These are phyloP conservation scores for Macrophomina phaseolina DNA, from an alignment of 2,329 filamentous ascomycete species.

Conservation along the genomic window DNA sequence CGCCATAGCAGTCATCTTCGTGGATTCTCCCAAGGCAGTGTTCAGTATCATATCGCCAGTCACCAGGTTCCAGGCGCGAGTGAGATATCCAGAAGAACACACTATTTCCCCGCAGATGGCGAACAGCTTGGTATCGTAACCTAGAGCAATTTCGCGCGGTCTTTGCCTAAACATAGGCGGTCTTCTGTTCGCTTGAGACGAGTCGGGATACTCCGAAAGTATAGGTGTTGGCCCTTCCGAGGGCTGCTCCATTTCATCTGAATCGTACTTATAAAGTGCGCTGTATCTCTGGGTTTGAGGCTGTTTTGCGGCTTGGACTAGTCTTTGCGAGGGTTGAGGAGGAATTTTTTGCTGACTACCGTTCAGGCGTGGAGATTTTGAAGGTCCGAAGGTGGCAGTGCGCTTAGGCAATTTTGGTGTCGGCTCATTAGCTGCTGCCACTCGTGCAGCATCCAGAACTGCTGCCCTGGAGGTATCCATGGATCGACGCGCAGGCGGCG, in stretches of 20 bases:
- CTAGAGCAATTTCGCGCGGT: slow-evolving; percentile 77
- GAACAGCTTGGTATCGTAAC: slow-evolving; percentile 84
- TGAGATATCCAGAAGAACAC: slow-evolving; percentile 85
- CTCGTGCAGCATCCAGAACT: slow-evolving; percentile 10
- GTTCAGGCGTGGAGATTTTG: slow-evolving; percentile 9
- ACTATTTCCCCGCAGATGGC: slow-evolving; percentile 88
- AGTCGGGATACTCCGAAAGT: slow-evolving; percentile 77
- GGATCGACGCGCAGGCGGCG: slow-evolving; percentile 43
- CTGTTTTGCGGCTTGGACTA: background rate
- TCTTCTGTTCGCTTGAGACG: slow-evolving; percentile 81
- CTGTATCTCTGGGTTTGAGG: slow-evolving; percentile 16
- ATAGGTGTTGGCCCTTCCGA: slow-evolving; percentile 59
- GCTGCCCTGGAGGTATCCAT: slow-evolving; percentile 34
- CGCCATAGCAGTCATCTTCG: slow-evolving; percentile 78
- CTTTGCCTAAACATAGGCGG: slow-evolving; percentile 77
- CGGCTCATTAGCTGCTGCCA: slow-evolving; percentile 6
- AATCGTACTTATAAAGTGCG: slow-evolving; percentile 45
- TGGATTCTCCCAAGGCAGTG: slow-evolving; percentile 67
- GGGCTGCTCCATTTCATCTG: slow-evolving; percentile 54
- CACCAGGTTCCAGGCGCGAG: slow-evolving; percentile 83
- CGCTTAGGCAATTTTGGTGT: slow-evolving; percentile 37
- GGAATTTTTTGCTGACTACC: slow-evolving; percentile 5
- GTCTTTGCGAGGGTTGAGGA: background rate
- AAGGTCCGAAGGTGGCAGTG: slow-evolving; percentile 37
- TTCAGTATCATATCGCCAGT: slow-evolving; percentile 86